Conservation (phyloP, 768 basidiomycete species). For the Dacryopinax primogenitus region DNA sequence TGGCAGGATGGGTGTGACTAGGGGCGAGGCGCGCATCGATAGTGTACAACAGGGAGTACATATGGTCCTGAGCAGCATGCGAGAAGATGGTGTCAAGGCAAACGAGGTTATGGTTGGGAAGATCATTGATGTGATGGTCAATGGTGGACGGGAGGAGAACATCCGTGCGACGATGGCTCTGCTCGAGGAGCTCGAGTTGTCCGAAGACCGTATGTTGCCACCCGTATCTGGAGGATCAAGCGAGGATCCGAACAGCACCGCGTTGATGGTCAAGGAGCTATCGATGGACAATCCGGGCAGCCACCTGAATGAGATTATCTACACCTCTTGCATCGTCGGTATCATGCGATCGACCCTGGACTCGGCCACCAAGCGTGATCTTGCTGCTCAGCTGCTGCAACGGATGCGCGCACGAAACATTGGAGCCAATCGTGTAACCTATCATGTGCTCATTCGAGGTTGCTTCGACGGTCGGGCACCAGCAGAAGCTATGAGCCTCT, state of each 20-base stretch:
- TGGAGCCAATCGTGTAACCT: conserved; percentile 47
- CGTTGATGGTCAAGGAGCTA: neutral
- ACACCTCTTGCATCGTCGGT: conserved; percentile 64
- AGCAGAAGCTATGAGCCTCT: conserved; percentile 27
- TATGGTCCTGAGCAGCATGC: conserved; percentile 59
- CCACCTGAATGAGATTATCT: conserved; percentile 65
- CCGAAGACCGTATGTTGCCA: conserved; percentile 24
- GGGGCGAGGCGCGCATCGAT: neutral
- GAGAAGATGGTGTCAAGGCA: conserved; percentile 54
- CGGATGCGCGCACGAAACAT: conserved; percentile 48
- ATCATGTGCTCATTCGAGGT: conserved; percentile 64
- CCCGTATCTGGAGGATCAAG: neutral
- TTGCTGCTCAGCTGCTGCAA: conserved; percentile 36
- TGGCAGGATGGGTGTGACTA: conserved; percentile 27
- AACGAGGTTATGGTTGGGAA: conserved; percentile 66
- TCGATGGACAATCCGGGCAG: conserved; percentile 11
- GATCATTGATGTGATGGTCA: conserved; percentile 64
- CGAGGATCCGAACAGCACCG: neutral
- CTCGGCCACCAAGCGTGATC: conserved; percentile 15
- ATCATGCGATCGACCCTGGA: conserved; percentile 40
- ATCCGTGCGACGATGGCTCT: conserved; percentile 55
- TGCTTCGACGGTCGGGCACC: conserved; percentile 42
- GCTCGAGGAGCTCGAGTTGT: conserved; percentile 60
- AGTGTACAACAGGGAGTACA: conserved; percentile 18
- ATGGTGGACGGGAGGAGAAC: conserved; percentile 39